Evolutionary conservation across 352 stramenopile genomes (phyloP).

Genomic region (Globisporangium spiculum): DNA sequence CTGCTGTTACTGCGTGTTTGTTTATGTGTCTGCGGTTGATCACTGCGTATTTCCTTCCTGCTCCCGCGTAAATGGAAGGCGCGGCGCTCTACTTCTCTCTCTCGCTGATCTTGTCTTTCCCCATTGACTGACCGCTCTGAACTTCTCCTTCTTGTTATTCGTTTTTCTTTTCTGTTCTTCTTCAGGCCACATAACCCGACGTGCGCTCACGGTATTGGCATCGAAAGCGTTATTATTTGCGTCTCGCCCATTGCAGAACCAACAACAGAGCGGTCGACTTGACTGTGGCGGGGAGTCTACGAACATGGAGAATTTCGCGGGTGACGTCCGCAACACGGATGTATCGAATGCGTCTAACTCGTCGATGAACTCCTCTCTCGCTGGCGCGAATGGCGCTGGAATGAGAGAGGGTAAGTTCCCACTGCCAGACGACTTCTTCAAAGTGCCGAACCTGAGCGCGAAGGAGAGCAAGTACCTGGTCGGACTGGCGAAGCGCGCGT

Average conservation of each 20-base stretch:
- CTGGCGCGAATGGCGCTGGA: background rate
- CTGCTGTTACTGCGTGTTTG: background rate
- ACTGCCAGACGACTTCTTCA: constrained; percentile 70
- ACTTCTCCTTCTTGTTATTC: background rate
- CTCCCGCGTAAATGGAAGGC: background rate
- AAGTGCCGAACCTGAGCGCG: constrained; percentile 45
- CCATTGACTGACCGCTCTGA: background rate
- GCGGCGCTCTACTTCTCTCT: background rate
- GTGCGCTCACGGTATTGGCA: background rate
- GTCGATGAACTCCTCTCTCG: constrained; percentile 10
- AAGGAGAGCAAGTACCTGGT: constrained; percentile 73
- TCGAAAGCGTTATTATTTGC: background rate
- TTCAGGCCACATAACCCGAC: background rate
- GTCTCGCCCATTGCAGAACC: background rate
- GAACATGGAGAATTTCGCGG: background rate
- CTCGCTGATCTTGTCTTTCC: background rate
- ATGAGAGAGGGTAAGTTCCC: constrained; percentile 39
- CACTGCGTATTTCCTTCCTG: background rate
- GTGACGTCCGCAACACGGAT: background rate
- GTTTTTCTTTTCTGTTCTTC: background rate
- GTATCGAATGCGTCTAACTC: constrained; percentile 14
- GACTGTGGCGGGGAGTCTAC: background rate
- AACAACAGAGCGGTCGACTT: background rate
- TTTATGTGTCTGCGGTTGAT: background rate
- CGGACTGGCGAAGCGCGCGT: constrained; percentile 68